phyloP scores from a whole-genome alignment of 1,139 yeast species.

The Hyphopichia wangnamkhiaoensis region DNA sequence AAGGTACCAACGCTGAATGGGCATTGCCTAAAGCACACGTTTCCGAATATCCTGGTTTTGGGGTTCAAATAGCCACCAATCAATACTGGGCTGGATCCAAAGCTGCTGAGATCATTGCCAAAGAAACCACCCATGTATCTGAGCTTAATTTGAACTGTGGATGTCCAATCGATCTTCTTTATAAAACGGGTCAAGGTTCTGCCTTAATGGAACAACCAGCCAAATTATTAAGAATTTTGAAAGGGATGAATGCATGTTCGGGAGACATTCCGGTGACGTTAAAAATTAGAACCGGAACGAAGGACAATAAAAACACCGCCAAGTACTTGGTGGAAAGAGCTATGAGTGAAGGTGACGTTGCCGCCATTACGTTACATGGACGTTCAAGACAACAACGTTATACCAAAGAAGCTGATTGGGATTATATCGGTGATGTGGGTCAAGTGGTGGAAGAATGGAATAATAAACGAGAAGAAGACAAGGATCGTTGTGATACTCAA shows the following conservation, averaged over 20 bases:
- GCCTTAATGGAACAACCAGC: conserved; percentile 92
- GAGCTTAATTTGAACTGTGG: conserved; percentile 94
- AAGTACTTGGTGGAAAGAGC: conserved; percentile 68
- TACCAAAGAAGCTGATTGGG: conserved; percentile 91
- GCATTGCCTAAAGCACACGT: conserved; percentile 90
- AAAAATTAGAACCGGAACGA: conserved; percentile 88
- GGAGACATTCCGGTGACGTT: conserved; percentile 91
- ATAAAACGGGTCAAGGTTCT: conserved; percentile 93
- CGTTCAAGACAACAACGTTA: conserved; percentile 95
- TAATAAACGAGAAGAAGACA: conserved; percentile 50
- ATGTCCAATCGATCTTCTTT: conserved; percentile 92
- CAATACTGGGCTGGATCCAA: conserved; percentile 94
- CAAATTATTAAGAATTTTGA: conserved; percentile 70
- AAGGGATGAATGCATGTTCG: conserved; percentile 86
- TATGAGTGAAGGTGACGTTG: conserved; percentile 75
- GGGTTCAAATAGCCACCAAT: conserved; percentile 89
- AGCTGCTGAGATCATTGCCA: conserved; percentile 78
- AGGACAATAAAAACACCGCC: conserved; percentile 86
- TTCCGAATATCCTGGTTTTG: conserved; percentile 84
- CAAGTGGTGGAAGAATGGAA: conserved; percentile 63
- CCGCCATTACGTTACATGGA: conserved; percentile 93
- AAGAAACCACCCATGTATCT: conserved; percentile 55
- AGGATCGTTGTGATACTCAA: conserved; percentile 49
- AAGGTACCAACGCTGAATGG: conserved; percentile 95
- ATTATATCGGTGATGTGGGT: conserved; percentile 77